Percentiles rank a stretch among this genome's conserved stretches.
These are phyloP conservation scores for Cruciata laevipes DNA, from an alignment of 257 asterid species.

Conservation along the genomic window DNA sequence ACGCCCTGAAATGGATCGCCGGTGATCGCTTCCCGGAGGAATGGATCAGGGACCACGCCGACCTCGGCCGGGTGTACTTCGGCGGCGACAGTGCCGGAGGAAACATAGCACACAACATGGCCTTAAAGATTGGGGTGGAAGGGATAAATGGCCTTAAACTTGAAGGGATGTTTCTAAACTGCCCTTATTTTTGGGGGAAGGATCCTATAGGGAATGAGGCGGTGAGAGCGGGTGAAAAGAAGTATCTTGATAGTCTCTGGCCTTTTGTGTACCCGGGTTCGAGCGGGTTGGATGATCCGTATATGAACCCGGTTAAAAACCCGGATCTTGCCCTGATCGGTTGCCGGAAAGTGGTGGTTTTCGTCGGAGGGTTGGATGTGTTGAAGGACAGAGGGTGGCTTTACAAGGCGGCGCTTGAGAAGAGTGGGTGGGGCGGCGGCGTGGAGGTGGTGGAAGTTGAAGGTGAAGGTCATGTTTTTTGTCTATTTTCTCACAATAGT, in stretches of 20 bases:
- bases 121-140: slow-evolving; percentile 33
- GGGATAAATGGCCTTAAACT: slow-evolving; percentile 23
- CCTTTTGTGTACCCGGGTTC: slow-evolving; percentile 30
- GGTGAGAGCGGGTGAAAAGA: slow-evolving; percentile 2
- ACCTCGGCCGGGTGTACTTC: slow-evolving; percentile 33
- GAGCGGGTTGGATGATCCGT: slow-evolving; percentile 2
- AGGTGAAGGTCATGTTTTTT: slow-evolving; percentile 39
- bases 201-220: slow-evolving; percentile 38
- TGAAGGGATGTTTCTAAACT: slow-evolving; percentile 38
- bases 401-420: slow-evolving; percentile 32
- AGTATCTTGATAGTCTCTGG: slow-evolving; percentile 32
- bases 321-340: slow-evolving; percentile 4
- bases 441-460: slow-evolving; percentile 40
- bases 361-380: slow-evolving; percentile 36
- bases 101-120: slow-evolving; percentile 43
- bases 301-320: not conserved
- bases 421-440: slow-evolving; percentile 45
- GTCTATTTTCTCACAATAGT: slow-evolving; percentile 21
- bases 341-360: slow-evolving; percentile 32
- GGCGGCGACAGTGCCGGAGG: slow-evolving; percentile 77
- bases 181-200: slow-evolving; percentile 59
- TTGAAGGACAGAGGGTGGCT: slow-evolving; percentile 36
- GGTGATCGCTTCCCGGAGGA: slow-evolving; percentile 21
- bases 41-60: slow-evolving; percentile 43
- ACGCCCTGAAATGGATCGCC: slow-evolving; percentile 45